Conservation (phyloP, 306 rosid species). For the Macrotyloma uniflorum region DNA sequence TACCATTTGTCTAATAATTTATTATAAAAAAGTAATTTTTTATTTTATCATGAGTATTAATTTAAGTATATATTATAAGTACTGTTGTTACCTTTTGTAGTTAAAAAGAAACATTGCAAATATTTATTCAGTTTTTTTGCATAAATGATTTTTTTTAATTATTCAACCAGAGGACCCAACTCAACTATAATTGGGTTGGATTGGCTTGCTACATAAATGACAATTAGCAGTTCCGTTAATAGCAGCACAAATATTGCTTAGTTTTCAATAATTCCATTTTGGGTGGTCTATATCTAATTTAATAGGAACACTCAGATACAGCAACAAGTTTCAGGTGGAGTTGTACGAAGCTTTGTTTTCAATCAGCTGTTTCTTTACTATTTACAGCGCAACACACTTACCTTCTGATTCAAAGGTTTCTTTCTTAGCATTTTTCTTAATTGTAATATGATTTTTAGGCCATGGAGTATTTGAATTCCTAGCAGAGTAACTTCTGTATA, state of each 20-base stretch:
- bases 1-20: too few relatives aligned
- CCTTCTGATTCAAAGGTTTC: background rate
- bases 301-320: background rate
- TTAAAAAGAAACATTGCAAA: too few relatives aligned
- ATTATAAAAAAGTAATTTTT: too few relatives aligned
- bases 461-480: background rate
- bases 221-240: conserved; percentile 2
- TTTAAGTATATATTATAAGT: too few relatives aligned
- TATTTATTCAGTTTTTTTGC: too few relatives aligned
- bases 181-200: too few relatives aligned
- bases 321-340: background rate
- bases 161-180: too few relatives aligned
- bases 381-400: conserved; percentile 11
- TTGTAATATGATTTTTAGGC: background rate
- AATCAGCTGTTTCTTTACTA: conserved; percentile 1
- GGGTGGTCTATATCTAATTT: conserved; percentile 2
- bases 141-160: too few relatives aligned
- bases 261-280: conserved; percentile 15
- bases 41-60: too few relatives aligned
- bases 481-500: background rate
- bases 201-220: background rate
- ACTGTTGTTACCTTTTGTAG: too few relatives aligned
- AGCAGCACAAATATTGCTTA: background rate
- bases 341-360: background rate
- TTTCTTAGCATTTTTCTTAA: background rate